phyloP scores from a whole-genome alignment of 805 yeast species.

The Saccharomycopsis sp. region DNA sequence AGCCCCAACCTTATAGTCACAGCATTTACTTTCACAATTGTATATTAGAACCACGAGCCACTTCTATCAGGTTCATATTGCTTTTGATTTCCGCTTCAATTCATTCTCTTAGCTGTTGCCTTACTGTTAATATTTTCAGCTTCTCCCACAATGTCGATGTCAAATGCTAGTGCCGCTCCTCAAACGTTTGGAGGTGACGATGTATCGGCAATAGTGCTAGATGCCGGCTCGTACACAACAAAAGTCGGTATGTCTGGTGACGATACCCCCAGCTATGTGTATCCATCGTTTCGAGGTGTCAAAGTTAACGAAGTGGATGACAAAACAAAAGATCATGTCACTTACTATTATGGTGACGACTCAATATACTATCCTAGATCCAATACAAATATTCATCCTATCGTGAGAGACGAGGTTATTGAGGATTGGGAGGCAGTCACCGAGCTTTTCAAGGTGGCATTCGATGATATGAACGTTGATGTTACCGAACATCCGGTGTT shows the following conservation, averaged over 20 bases:
- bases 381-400: conserved; percentile 47
- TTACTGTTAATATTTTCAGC: too few species aligned
- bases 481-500: conserved; percentile 67
- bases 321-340: conserved; percentile 22
- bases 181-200: conserved; percentile 65
- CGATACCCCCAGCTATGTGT: conserved; percentile 69
- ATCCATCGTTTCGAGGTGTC: conserved; percentile 63
- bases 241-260: conserved; percentile 91
- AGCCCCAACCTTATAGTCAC: too few species aligned
- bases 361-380: conserved; percentile 46
- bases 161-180: conserved; percentile 32
- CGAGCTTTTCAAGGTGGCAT: conserved; percentile 62
- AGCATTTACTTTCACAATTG: too few species aligned
- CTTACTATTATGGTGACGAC: conserved; percentile 32
- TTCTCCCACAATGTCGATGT: conserved; percentile 24
- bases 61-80: too few species aligned
- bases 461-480: conserved; percentile 46
- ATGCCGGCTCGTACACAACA: conserved; percentile 81
- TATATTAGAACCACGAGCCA: too few species aligned
- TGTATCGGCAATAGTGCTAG: conserved; percentile 83
- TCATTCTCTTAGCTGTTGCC: too few species aligned
- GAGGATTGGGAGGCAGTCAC: conserved; percentile 82
- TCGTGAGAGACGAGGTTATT: conserved; percentile 55
- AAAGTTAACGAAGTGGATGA: conserved; percentile 8
- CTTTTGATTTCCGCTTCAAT: too few species aligned